These are phyloP conservation scores for Sergeia podlipaevii DNA, from an alignment of 208 protist genomes.

Conservation along the genomic window DNA sequence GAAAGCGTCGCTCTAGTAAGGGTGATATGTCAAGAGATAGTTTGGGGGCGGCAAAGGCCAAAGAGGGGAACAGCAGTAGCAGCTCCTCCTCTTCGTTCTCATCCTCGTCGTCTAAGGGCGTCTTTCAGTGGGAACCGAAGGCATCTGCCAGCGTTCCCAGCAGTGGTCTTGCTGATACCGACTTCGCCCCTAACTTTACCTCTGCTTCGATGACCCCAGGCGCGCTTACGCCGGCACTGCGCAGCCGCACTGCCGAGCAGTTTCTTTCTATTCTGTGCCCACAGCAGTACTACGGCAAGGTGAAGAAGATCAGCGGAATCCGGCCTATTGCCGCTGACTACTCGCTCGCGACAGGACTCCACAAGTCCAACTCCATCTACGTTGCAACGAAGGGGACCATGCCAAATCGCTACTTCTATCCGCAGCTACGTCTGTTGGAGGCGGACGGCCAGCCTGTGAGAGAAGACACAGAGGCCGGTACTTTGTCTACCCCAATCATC, in stretches of 20 bases:
- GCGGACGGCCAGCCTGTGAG: constrained; percentile 24
- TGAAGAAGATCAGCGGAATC: constrained; percentile 69
- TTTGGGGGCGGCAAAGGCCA: background rate
- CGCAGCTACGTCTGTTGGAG: constrained; percentile 60
- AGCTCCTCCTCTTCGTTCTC: too few species aligned
- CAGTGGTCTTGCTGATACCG: too few species aligned
- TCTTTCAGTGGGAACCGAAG: too few species aligned
- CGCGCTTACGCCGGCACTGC: constrained; percentile 30
- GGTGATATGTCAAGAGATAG: background rate
- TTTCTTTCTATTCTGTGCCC: constrained; percentile 78
- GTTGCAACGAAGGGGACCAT: constrained; percentile 75
- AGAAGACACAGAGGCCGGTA: constrained; percentile 14
- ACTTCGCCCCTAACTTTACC: constrained; percentile 6
- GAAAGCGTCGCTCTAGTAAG: background rate
- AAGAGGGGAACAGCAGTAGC: background rate
- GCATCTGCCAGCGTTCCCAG: too few species aligned
- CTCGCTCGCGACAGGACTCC: constrained; percentile 29
- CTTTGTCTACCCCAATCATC: constrained; percentile 54
- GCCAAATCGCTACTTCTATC: constrained; percentile 73
- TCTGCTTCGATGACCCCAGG: constrained; percentile 13
- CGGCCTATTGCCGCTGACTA: constrained; percentile 42
- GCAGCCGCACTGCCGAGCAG: constrained; percentile 58
- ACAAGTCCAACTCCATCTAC: constrained; percentile 62
- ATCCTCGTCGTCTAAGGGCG: too few species aligned
- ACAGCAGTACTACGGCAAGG: constrained; percentile 85